These are phyloP conservation scores for Sarcocystis neurona DNA, from an alignment of 169 alveolate genomes.

Conservation along the genomic window DNA sequence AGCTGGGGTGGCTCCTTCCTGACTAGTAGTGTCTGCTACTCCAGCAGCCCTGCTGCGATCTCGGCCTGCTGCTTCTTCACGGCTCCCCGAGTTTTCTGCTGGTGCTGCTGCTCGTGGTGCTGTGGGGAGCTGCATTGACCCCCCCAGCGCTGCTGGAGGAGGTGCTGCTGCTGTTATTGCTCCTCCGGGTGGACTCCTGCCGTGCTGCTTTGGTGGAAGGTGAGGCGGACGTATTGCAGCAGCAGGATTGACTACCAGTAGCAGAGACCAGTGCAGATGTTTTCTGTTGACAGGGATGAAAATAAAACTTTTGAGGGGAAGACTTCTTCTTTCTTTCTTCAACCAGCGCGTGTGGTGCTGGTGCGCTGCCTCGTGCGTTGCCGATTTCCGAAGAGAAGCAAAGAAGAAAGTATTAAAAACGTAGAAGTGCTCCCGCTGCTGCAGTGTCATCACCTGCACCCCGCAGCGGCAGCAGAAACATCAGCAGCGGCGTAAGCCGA, in stretches of 20 bases:
- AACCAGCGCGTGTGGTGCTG: constrained; percentile 52
- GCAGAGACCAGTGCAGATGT: constrained; percentile 60
- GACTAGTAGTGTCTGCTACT: too few species aligned
- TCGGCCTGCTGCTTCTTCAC: too few species aligned
- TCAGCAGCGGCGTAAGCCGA: background rate
- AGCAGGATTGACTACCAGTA: constrained; percentile 32
- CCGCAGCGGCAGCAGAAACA: background rate
- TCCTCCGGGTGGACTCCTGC: too few species aligned
- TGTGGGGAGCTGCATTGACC: too few species aligned
- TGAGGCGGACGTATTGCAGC: constrained; percentile 38
- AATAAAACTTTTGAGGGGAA: constrained; percentile 43
- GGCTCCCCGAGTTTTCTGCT: too few species aligned
- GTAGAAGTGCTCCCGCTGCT: constrained; percentile 38
- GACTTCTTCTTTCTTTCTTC: constrained; percentile 41
- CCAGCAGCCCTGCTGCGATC: too few species aligned
- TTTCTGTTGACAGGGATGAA: constrained; percentile 54
- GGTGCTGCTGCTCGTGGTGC: too few species aligned
- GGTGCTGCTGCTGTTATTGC: too few species aligned
- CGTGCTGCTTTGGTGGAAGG: too few species aligned
- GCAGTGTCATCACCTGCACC: constrained; percentile 48
- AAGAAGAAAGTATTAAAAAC: constrained; percentile 55
- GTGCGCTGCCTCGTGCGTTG: constrained; percentile 44
- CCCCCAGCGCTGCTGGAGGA: too few species aligned
- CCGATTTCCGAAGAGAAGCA: constrained; percentile 35
- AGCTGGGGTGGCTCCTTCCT: too few species aligned